Evolutionary conservation across 441 rosid species (phyloP).

Genomic region (Kokia cookei): DNA sequence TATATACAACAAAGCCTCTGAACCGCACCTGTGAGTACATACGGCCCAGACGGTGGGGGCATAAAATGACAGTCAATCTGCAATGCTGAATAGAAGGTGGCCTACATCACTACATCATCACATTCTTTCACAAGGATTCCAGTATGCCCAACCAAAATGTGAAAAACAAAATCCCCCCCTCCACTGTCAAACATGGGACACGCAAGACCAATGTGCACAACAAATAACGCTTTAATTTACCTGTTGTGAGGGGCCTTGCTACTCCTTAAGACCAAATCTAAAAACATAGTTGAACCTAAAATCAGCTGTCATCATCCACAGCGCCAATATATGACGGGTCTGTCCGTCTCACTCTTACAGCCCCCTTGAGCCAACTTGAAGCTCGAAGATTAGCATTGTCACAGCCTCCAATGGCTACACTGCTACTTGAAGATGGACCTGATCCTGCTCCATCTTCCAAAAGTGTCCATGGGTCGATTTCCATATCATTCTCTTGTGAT

Average conservation of each 20-base stretch:
- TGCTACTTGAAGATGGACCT: conserved; percentile 52
- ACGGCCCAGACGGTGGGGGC: conserved; percentile 23
- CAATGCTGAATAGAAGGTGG: conserved; percentile 12
- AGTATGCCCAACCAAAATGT: conserved; percentile 2
- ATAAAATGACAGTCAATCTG: conserved; percentile 33
- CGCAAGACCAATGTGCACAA: conserved; percentile 13
- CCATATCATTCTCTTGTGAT: conserved; percentile 57
- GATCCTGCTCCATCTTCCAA: conserved; percentile 92
- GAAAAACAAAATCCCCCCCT: conserved; percentile 18
- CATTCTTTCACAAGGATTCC: conserved; percentile 10
- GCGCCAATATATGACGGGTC: conserved; percentile 87
- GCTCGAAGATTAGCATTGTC: conserved; percentile 85
- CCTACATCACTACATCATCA: conserved; percentile 10
- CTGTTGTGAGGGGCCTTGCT: conserved; percentile 22
- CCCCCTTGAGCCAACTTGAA: conserved; percentile 86
- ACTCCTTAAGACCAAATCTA: conserved; percentile 19
- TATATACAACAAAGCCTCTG: conserved; percentile 52
- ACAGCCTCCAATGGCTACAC: conserved; percentile 39
- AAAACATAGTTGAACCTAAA: conserved; percentile 23
- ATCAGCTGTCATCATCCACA: conserved; percentile 93
- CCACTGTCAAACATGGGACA: conserved; percentile 17
- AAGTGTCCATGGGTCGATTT: conserved; percentile 93
- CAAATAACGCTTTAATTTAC: conserved; percentile 10
- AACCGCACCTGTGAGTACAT: conserved; percentile 20
- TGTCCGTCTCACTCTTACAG: conserved; percentile 79